Evolutionary conservation across 1,284 basidiomycete genomes (phyloP).

Genomic region (Leccinum ponderosum): DNA sequence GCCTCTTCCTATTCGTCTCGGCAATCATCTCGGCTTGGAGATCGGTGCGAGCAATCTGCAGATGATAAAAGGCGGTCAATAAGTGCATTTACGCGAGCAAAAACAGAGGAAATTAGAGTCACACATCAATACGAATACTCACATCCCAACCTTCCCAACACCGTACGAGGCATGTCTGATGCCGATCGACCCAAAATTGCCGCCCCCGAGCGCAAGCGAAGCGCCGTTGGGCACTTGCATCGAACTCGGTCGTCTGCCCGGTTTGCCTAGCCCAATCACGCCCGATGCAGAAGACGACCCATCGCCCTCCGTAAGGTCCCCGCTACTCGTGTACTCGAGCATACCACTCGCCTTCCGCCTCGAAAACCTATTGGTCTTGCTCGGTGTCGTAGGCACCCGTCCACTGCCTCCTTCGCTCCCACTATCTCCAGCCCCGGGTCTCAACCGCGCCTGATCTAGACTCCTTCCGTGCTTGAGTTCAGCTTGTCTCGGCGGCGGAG

Average conservation of each 20-base stretch:
- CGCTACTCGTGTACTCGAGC: slow-evolving; percentile 29
- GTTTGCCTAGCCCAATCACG: slow-evolving; percentile 24
- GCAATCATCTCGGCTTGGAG: slow-evolving; percentile 83
- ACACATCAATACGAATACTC: slow-evolving; percentile 18
- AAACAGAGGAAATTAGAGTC: background rate
- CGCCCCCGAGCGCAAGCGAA: no score
- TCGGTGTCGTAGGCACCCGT: slow-evolving; percentile 28
- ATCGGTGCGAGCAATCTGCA: slow-evolving; percentile 64
- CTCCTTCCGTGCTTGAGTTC: slow-evolving; percentile 36
- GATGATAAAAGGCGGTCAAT: slow-evolving; percentile 4
- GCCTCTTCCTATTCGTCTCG: slow-evolving; percentile 78
- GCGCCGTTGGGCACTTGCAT: slow-evolving; percentile 38
- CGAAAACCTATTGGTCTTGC: slow-evolving; percentile 20
- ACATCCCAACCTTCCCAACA: slow-evolving; percentile 83
- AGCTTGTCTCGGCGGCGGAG: slow-evolving; percentile 34
- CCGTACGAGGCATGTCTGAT: slow-evolving; percentile 9
- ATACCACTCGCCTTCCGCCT: slow-evolving; percentile 29
- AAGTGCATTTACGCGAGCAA: slow-evolving; percentile 7
- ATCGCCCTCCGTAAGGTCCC: slow-evolving; percentile 26
- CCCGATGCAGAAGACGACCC: slow-evolving; percentile 27
- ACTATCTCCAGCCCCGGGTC: slow-evolving; percentile 16
- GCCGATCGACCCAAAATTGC: no score
- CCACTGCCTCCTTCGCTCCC: slow-evolving; percentile 4
- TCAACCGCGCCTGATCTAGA: slow-evolving; percentile 28
- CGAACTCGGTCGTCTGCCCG: slow-evolving; percentile 39